A percentile compares a stretch with the other conserved stretches of the same genome.
Conservation (phyloP, 441 rosid species). For the Gossypium aridum region DNA sequence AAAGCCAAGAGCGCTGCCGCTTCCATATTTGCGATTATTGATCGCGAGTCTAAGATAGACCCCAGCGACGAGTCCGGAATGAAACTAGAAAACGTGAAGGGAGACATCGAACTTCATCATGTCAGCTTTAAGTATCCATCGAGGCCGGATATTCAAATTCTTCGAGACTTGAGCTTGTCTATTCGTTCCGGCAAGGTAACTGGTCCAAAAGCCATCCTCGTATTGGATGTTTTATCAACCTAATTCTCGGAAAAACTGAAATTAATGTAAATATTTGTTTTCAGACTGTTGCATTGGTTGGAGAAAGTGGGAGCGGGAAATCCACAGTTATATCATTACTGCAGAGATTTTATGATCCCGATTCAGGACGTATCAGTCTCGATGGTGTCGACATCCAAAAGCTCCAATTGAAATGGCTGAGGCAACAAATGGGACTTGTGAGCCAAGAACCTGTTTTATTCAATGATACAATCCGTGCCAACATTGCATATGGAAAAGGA, state of each 20-base stretch:
- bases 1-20: constrained; percentile 44
- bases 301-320: constrained; percentile 88
- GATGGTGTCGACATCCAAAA: constrained; percentile 52
- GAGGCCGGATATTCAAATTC: constrained; percentile 44
- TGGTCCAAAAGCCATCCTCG: neutral
- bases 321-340: constrained; percentile 63
- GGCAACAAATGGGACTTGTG: constrained; percentile 56
- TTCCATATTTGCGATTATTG: constrained; percentile 40
- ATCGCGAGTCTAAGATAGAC: constrained; percentile 42
- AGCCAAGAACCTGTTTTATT: constrained; percentile 58
- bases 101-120: constrained; percentile 39
- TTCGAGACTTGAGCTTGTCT: constrained; percentile 36
- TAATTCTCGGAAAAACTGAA: too few species aligned
- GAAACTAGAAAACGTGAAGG: constrained; percentile 30
- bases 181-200: constrained; percentile 53
- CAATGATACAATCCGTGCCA: constrained; percentile 44
- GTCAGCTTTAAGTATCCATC: constrained; percentile 43
- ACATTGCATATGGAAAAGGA: constrained; percentile 58
- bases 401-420: constrained; percentile 44
- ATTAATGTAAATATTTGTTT: constrained; percentile 2
- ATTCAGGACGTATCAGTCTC: constrained; percentile 61
- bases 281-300: constrained; percentile 85
- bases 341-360: constrained; percentile 78
- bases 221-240: too few species aligned
- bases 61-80: constrained; percentile 36